phyloP scores from a whole-genome alignment of 164 flowering plant genomes.

The Berberis vulgaris region DNA sequence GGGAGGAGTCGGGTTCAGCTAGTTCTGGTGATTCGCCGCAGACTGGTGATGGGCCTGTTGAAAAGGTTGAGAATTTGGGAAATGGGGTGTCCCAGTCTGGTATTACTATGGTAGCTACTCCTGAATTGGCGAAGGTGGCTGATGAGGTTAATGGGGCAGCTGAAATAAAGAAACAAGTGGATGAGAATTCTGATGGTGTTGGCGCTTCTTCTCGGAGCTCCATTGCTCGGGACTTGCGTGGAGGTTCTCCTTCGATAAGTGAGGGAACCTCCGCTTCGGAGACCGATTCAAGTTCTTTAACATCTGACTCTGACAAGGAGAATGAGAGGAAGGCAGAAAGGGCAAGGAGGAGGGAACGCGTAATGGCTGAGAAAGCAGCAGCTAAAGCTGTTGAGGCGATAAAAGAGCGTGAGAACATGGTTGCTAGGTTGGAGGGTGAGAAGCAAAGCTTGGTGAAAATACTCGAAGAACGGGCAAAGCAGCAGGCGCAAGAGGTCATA shows the following conservation, averaged over 20 bases:
- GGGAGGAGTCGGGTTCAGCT: conserved; percentile 27
- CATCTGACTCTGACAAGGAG: conserved; percentile 78
- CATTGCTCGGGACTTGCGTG: conserved; percentile 22
- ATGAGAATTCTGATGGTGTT: conserved; percentile 16
- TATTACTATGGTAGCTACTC: not conserved
- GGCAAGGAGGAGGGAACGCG: conserved; percentile 48
- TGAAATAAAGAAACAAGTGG: conserved; percentile 19
- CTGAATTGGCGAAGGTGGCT: conserved; percentile 1
- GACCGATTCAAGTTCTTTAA: conserved; percentile 39
- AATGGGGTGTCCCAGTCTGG: conserved; percentile 5
- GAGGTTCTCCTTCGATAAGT: conserved; percentile 32
- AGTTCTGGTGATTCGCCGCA: conserved; percentile 17
- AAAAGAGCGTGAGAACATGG: conserved; percentile 70
- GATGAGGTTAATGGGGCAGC: conserved; percentile 17
- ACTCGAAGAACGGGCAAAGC: conserved; percentile 79
- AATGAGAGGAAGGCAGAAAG: conserved; percentile 51
- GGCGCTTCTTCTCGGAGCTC: conserved; percentile 16
- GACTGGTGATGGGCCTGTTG: conserved; percentile 15
- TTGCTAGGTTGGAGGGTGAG: conserved; percentile 91
- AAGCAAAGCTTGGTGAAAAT: conserved; percentile 91
- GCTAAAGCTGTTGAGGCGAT: conserved; percentile 74
- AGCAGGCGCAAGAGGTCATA: conserved; percentile 83
- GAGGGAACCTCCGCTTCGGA: conserved; percentile 59
- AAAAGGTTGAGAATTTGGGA: conserved; percentile 6
- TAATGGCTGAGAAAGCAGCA: conserved; percentile 77